A percentile compares a stretch with the other conserved stretches of the same genome.
Evolutionary conservation across 495 filamentous ascomycete genomes (phyloP).

Genomic region (Penicillium manginii): DNA sequence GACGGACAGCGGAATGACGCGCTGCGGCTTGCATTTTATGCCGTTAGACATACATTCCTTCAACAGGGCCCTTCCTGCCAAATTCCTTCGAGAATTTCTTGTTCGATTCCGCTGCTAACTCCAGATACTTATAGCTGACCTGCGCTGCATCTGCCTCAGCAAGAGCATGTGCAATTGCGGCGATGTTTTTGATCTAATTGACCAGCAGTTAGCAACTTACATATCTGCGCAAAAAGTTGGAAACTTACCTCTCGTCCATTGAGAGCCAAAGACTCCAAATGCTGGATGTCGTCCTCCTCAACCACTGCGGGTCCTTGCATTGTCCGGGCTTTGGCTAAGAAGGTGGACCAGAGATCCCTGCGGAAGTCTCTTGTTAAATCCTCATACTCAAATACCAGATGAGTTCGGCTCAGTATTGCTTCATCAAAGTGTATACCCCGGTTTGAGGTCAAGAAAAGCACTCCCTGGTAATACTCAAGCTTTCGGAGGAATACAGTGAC

Average conservation of each 20-base stretch:
- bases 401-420: slow-evolving; percentile 48
- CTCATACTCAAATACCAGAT: slow-evolving; percentile 46
- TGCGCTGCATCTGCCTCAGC: slow-evolving; percentile 14
- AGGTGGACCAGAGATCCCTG: slow-evolving; percentile 27
- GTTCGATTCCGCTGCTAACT: slow-evolving; percentile 26
- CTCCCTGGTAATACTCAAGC: slow-evolving; percentile 58
- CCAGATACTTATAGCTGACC: slow-evolving; percentile 28
- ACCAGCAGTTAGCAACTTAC: slow-evolving; percentile 12
- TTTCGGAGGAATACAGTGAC: slow-evolving; percentile 52
- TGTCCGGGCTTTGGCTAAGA: slow-evolving; percentile 19
- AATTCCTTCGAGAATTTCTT: slow-evolving; percentile 28
- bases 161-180: slow-evolving; percentile 24
- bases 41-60: slow-evolving; percentile 19
- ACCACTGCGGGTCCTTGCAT: slow-evolving; percentile 21
- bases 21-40: no score
- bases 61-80: slow-evolving; percentile 9
- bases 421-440: slow-evolving; percentile 39
- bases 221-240: background rate
- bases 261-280: slow-evolving; percentile 19
- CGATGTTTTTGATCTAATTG: slow-evolving; percentile 31
- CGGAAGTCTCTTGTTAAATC: slow-evolving; percentile 32
- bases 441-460: slow-evolving; percentile 40
- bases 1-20: no score
- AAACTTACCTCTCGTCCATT: slow-evolving; percentile 34
- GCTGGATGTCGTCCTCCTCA: slow-evolving; percentile 18